phyloP scores from a whole-genome alignment of 2,329 filamentous ascomycete genomes.

The Ophiostoma fasciatum region DNA sequence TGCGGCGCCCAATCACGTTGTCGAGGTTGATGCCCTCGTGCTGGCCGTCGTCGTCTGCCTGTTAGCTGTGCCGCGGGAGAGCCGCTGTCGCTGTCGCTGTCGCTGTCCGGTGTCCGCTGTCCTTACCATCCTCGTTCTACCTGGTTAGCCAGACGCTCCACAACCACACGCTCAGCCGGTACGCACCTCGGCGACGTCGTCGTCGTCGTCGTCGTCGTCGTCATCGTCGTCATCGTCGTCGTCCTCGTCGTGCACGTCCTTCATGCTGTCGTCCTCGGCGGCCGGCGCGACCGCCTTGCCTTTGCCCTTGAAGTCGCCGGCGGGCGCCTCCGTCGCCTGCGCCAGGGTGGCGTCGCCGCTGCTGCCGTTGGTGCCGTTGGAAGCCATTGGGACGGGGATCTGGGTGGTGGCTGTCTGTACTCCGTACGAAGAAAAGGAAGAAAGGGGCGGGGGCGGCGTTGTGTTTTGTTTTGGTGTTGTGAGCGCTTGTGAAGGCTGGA shows the following conservation, averaged over 20 bases:
- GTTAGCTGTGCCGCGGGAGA: too few relatives aligned
- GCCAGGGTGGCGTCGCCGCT: slow-evolving; percentile 32
- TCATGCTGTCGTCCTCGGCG: slow-evolving; percentile 33
- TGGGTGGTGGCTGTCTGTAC: not conserved
- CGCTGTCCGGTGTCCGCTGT: too few relatives aligned
- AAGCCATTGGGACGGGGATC: slow-evolving; percentile 22
- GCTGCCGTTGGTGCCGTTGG: too few relatives aligned
- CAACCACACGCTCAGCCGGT: too few relatives aligned
- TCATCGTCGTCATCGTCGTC: slow-evolving; percentile 59
- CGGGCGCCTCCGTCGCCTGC: slow-evolving; percentile 15
- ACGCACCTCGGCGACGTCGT: slow-evolving; percentile 28
- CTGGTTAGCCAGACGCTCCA: too few relatives aligned
- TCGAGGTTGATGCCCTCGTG: slow-evolving; percentile 81
- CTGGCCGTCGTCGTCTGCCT: slow-evolving; percentile 65
- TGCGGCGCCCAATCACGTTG: slow-evolving; percentile 86
- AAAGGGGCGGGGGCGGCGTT: not conserved
- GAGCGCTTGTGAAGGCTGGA: slow-evolving; percentile 1
- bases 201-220: slow-evolving; percentile 58
- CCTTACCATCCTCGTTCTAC: too few relatives aligned
- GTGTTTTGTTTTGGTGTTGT: not conserved
- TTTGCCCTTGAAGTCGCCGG: slow-evolving; percentile 47
- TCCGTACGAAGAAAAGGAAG: not conserved
- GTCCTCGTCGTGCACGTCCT: slow-evolving; percentile 52
- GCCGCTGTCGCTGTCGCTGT: too few relatives aligned
- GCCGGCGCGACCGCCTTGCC: slow-evolving; percentile 59